phyloP scores from a whole-genome alignment of 2,329 filamentous ascomycete genomes.

The Chaetomiaceae sp. region DNA sequence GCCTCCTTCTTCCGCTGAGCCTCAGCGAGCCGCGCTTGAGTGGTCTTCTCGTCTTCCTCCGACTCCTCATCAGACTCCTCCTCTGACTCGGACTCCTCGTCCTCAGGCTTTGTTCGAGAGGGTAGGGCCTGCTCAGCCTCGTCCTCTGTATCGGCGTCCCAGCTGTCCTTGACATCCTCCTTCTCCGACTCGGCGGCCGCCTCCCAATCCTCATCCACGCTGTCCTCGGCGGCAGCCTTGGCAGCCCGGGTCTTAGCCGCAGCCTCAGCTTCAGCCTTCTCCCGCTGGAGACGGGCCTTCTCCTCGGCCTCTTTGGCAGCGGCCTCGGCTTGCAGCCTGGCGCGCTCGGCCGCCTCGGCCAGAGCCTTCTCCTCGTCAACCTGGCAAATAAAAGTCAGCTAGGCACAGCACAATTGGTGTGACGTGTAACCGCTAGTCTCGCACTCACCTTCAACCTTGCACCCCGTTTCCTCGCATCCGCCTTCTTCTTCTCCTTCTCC shows the following conservation, averaged over 20 bases:
- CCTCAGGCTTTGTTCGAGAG: slow-evolving; percentile 29
- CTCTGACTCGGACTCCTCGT: slow-evolving; percentile 42
- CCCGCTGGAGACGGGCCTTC: slow-evolving; percentile 47
- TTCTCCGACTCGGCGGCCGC: slow-evolving; percentile 69
- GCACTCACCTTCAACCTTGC: slow-evolving; percentile 51
- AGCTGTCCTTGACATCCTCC: slow-evolving; percentile 83
- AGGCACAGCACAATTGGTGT: neutral
- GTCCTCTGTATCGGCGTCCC: slow-evolving; percentile 81
- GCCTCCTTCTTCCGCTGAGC: slow-evolving; percentile 80
- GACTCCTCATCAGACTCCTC: slow-evolving; percentile 61
- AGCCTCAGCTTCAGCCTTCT: slow-evolving; percentile 52
- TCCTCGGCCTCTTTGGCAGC: slow-evolving; percentile 56
- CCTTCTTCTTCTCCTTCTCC: slow-evolving; percentile 60
- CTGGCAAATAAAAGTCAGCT: slow-evolving; percentile 1
- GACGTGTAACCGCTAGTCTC: neutral
- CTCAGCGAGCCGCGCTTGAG: slow-evolving; percentile 66
- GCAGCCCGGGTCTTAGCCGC: slow-evolving; percentile 49
- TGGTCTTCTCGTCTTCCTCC: slow-evolving; percentile 65
- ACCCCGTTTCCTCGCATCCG: slow-evolving; percentile 67
- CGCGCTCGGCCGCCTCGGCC: slow-evolving; percentile 71
- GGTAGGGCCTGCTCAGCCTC: slow-evolving; percentile 42
- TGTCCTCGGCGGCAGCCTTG: slow-evolving; percentile 44
- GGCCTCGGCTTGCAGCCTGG: slow-evolving; percentile 60
- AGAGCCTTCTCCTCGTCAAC: slow-evolving; percentile 73
- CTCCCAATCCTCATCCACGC: slow-evolving; percentile 79